Conservation (phyloP, 2,329 filamentous ascomycete genomes). For the Colletotrichum eremochloae region DNA sequence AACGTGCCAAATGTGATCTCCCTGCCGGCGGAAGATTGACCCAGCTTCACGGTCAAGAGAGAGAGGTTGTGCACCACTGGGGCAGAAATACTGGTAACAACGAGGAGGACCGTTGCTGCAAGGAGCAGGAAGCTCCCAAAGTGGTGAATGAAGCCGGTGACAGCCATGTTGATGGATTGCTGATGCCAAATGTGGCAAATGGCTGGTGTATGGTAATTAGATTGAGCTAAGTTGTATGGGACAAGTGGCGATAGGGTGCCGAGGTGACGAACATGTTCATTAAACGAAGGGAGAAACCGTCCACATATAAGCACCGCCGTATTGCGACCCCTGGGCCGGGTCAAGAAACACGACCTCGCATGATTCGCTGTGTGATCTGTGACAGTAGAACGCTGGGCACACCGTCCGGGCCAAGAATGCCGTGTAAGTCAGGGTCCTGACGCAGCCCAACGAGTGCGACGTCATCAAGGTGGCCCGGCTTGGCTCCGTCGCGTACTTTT, state of each 20-base stretch:
- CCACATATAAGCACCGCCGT: conserved; percentile 40
- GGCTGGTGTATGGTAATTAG: conserved; percentile 5
- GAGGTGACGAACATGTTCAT: conserved; percentile 17
- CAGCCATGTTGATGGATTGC: conserved; percentile 56
- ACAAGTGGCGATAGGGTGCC: conserved; percentile 20
- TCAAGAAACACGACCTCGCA: conserved; percentile 34
- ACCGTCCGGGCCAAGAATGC: conserved; percentile 31
- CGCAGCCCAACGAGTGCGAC: conserved; percentile 31
- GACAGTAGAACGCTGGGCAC: conserved; percentile 30
- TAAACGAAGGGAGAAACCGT: conserved; percentile 27
- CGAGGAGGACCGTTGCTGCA: conserved; percentile 65
- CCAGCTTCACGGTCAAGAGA: conserved; percentile 66
- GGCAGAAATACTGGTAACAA: conserved; percentile 70
- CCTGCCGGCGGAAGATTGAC: conserved; percentile 50
- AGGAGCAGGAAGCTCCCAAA: conserved; percentile 71
- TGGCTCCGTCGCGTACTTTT: background rate
- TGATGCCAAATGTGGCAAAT: conserved; percentile 27
- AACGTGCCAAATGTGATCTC: conserved; percentile 70
- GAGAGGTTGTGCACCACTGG: conserved; percentile 69
- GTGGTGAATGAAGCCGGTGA: conserved; percentile 66
- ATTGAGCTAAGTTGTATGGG: conserved; percentile 6
- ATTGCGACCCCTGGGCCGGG: conserved; percentile 9
- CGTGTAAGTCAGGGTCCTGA: conserved; percentile 37
- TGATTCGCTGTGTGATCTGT: conserved; percentile 34
- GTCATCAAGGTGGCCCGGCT: conserved; percentile 35